A percentile compares a stretch with the other conserved stretches of the same genome.
phyloP scores from a whole-genome alignment of 352 stramenopile genomes.

The Phytopythium litorale region DNA sequence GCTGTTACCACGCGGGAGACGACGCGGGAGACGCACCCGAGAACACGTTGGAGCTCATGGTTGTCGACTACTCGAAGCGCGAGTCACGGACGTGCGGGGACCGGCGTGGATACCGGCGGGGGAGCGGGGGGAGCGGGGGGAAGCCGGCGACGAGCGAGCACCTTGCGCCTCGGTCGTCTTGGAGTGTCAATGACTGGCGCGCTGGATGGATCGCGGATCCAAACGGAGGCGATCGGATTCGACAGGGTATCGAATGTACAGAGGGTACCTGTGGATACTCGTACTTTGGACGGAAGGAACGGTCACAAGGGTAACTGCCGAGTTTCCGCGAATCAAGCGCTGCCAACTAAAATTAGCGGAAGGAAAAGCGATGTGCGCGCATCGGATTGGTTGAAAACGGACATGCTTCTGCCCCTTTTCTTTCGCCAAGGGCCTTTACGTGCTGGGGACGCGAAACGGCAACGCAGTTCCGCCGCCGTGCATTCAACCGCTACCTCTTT shows the following conservation, averaged over 20 bases:
- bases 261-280: not conserved
- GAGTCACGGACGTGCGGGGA: not conserved
- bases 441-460: constrained; percentile 2
- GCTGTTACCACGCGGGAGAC: not conserved
- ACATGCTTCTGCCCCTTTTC: not conserved
- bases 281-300: not conserved
- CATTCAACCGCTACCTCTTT: not conserved
- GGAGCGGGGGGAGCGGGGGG: not conserved
- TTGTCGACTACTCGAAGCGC: not conserved
- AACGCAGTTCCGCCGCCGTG: not conserved
- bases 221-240: not conserved
- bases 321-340: not conserved
- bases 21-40: constrained; percentile 8
- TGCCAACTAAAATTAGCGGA: constrained; percentile 6
- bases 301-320: not conserved
- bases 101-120: not conserved
- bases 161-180: not conserved
- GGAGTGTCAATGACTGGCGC: not conserved
- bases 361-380: not conserved
- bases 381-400: not conserved
- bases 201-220: not conserved
- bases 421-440: not conserved
- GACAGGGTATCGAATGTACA: not conserved
- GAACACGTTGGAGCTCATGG: constrained; percentile 36
- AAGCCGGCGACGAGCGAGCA: not conserved